A percentile compares a stretch with the other conserved stretches of the same genome.
Evolutionary conservation across 1,139 yeast genomes (phyloP).

Genomic region (Tardiomyces digboiensis): DNA sequence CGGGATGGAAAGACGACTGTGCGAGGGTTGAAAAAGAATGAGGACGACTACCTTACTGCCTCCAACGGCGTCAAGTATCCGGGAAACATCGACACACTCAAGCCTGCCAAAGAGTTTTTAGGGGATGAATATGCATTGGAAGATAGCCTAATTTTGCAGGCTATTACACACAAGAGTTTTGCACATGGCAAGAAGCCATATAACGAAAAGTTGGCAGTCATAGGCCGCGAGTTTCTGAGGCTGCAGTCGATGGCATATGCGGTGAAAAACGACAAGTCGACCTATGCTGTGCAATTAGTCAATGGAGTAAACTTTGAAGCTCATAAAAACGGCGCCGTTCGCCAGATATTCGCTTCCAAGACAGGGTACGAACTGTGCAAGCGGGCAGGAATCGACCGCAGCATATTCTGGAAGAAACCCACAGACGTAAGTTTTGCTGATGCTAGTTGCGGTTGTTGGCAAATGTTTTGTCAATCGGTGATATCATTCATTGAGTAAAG

Average conservation of each 20-base stretch:
- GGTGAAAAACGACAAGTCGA: conserved; percentile 27
- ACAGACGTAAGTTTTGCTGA: too few relatives aligned
- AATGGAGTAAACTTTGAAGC: conserved; percentile 52
- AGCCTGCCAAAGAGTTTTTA: conserved; percentile 40
- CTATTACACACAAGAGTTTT: conserved; percentile 86
- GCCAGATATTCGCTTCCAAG: conserved; percentile 22
- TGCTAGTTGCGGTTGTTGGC: too few relatives aligned
- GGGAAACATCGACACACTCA: conserved; percentile 38
- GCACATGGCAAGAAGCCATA: conserved; percentile 86
- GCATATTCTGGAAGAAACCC: conserved; percentile 63
- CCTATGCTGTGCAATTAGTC: conserved; percentile 21
- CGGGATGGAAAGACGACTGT: conserved; percentile 52
- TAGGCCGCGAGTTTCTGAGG: conserved; percentile 70
- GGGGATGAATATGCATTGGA: conserved; percentile 38
- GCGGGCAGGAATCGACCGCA: conserved; percentile 24
- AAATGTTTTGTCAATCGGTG: too few relatives aligned
- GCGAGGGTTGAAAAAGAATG: conserved; percentile 69
- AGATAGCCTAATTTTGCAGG: conserved; percentile 51
- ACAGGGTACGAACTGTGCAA: conserved; percentile 36
- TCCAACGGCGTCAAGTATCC: conserved; percentile 56
- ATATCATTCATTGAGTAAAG: too few relatives aligned
- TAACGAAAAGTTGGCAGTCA: conserved; percentile 70
- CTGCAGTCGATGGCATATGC: conserved; percentile 48
- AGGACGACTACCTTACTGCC: conserved; percentile 48
- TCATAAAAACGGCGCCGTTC: conserved; percentile 16